Evolutionary conservation across 2,329 filamentous ascomycete species (phyloP), one percentile per base, ranked within the genome.

Genomic region (Grosmannia penicillata): DNA sequence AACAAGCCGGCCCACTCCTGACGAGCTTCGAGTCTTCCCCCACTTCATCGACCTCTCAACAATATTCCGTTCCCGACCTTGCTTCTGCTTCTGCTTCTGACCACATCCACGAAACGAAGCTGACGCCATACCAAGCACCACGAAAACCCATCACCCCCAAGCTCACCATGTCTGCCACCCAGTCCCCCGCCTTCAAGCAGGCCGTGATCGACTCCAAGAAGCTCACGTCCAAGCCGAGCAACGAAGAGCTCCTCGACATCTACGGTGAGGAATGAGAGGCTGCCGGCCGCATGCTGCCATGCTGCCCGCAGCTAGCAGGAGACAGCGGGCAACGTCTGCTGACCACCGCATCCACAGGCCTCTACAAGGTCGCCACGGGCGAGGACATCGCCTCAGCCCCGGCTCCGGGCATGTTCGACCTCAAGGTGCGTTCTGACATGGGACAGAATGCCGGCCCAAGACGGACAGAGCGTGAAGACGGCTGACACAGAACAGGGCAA

Each of bases 361-460:
- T 76, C 42, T 78, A 59, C 67, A 78, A 77, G 61, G 57, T 72
- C 45, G 65, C 58, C 42, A 67, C 54, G 42, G 68, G 62, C 51
- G 72, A 76, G 54, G 68, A 78, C 53, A 62, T 77, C 52, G 45
- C 53, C 47, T 58, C 55, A 46, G 77, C 78, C 49, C 47, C 68
- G 40, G 57, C 61, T 46, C 78, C 78, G 23, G 75, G 79, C 61
- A 70, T 75, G 62, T 82, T 84, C 53, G 74, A 84, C 58, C 53
- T 85, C 43, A 77, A 76, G 66, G 77, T 75, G 59, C 41, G 61
- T 28, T 10, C 4, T 25, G 14, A 4, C 7, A 9, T 6, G 26
- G 26, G 13, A 28, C 11, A 28, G 26, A n/a, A 28, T 13, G 26
- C 11, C 6, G n/a, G 28, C 6, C 8, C 27, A 30, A 18, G 18